Evolutionary conservation across 2,329 filamentous ascomycete species (phyloP).

Genomic region (Aureobasidium melanogenum): DNA sequence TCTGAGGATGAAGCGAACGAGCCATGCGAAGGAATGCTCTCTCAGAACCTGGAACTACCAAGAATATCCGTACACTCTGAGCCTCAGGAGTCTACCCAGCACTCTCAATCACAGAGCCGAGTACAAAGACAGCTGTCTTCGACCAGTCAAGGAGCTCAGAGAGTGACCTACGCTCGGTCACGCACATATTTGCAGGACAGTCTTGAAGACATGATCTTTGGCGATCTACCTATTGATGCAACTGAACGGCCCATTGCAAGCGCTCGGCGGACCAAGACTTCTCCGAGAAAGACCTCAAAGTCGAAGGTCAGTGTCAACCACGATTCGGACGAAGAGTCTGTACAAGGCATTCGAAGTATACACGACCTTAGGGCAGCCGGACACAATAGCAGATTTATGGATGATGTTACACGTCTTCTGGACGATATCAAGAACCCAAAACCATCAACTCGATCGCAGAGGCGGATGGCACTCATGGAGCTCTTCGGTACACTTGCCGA

Average conservation of each 20-base stretch:
- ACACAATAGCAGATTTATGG: constrained; percentile 46
- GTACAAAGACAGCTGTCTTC: not conserved
- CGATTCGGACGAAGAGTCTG: constrained; percentile 36
- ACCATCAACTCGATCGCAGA: constrained; percentile 34
- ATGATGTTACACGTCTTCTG: constrained; percentile 47
- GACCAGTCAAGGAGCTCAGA: constrained; percentile 24
- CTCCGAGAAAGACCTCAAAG: constrained; percentile 17
- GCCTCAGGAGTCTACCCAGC: not conserved
- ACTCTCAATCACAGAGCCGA: not conserved
- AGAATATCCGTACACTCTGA: not conserved
- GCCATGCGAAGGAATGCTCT: not conserved
- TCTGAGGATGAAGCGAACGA: constrained; percentile 11
- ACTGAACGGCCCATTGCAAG: constrained; percentile 15
- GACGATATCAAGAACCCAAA: constrained; percentile 48
- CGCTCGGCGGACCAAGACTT: constrained; percentile 12
- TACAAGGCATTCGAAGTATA: constrained; percentile 45
- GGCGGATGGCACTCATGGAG: constrained; percentile 47
- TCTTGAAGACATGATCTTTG: constrained; percentile 28
- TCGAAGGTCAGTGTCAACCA: constrained; percentile 31
- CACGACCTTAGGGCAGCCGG: constrained; percentile 54
- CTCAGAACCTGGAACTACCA: not conserved
- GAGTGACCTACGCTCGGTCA: constrained; percentile 50
- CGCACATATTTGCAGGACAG: constrained; percentile 50
- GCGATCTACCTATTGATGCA: constrained; percentile 23
- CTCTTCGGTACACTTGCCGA: constrained; percentile 47